Evolutionary conservation across 352 stramenopile species (phyloP), one percentile per base, ranked within the genome.

Genomic region (Blastocystis sp.): DNA sequence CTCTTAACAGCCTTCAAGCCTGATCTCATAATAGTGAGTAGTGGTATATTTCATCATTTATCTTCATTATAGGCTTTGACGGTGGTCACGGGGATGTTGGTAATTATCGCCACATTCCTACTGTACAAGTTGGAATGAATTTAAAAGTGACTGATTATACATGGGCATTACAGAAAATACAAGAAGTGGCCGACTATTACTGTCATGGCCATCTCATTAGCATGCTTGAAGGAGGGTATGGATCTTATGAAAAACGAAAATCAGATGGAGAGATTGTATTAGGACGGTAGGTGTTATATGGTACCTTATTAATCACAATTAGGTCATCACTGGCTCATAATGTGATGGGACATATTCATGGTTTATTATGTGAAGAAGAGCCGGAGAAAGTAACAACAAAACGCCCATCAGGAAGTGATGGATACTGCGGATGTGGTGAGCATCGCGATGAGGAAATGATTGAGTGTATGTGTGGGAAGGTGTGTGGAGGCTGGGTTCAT

Each of bases 201-300:
- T 98, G 96, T 89, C 90, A 97, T 6, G 96, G 96, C 7, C 93
- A 94, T 68, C 93, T 98, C 68, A 93, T 98, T 33, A 98, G 95
- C 58, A 94, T 98, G 56, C 91, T 98, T 22, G 96, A 98, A 90
- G 96, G 96, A 84, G 95, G 96, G 56, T 98, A 98, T 91, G 94
- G 90, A 57, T 48, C 33, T 22, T 90, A 70, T 59, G 77, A 90
- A 17, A 79, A 69, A 11, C 19, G 27, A 53, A 90, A 77, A 42
- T 27, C 1, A 37, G 37, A 15, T 30, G 53, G 64, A 2, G 60
- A 81, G 59, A 27, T 75, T 37, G 13, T 54, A 5, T 48, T 89
- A 1, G 70, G 37, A 57, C 19, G 62, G 87, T 64, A 59, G 4
- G 48, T n/a, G 53, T 51, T 60, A 24, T 24, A 78, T 42, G 57